phyloP scores from a whole-genome alignment of 371 early-diverging fungal species.

The Syncephalis plumigaleata region DNA sequence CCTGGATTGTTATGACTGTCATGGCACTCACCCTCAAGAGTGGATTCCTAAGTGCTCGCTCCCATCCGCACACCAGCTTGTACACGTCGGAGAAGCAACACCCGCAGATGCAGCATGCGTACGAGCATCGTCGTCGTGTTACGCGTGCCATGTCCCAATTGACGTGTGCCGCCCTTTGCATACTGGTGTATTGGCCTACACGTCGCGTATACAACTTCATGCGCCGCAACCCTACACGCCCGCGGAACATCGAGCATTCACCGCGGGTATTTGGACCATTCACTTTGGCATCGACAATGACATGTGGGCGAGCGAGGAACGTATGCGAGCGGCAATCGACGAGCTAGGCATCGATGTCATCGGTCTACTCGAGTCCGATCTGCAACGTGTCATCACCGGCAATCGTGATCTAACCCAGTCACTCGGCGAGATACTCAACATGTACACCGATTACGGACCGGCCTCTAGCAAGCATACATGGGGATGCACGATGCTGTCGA shows the following conservation, averaged over 20 bases:
- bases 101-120: too few species aligned
- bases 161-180: too few species aligned
- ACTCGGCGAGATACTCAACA: conserved; percentile 53
- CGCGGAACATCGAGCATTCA: conserved; percentile 38
- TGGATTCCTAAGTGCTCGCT: too few species aligned
- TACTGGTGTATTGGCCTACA: conserved; percentile 6
- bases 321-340: conserved; percentile 56
- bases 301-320: conserved; percentile 59
- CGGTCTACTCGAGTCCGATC: conserved; percentile 68
- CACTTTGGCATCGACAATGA: conserved; percentile 73
- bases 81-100: too few species aligned
- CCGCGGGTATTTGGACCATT: conserved; percentile 76
- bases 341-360: conserved; percentile 65
- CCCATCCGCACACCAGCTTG: too few species aligned
- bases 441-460: conserved; percentile 69
- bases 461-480: conserved; percentile 73
- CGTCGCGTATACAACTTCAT: conserved; percentile 9
- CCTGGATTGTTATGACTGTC: conserved; percentile 38
- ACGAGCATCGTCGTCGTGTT: too few species aligned
- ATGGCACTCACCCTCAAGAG: conserved; percentile 4
- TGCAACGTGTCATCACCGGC: conserved; percentile 69
- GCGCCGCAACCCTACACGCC: conserved; percentile 39
- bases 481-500: conserved; percentile 72
- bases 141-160: too few species aligned
- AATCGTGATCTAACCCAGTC: conserved; percentile 72